These are phyloP conservation scores for Backusella macrospora DNA, from an alignment of 192 early-diverging fungal species.

Conservation along the genomic window DNA sequence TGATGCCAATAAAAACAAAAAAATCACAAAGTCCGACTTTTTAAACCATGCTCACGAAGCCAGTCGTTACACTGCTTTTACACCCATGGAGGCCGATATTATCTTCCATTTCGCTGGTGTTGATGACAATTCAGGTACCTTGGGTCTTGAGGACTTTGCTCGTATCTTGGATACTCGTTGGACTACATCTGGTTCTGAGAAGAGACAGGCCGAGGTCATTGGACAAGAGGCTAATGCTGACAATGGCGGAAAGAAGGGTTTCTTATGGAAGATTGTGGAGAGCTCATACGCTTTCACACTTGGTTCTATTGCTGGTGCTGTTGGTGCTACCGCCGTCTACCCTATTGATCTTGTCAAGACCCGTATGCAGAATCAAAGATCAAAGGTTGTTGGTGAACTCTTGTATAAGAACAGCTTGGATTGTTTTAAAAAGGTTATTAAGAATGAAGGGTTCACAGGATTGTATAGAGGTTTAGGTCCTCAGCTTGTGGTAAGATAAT, in stretches of 20 bases:
- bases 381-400: slow-evolving; percentile 85
- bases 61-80: slow-evolving; percentile 62
- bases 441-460: slow-evolving; percentile 87
- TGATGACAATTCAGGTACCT: slow-evolving; percentile 49
- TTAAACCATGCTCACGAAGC: slow-evolving; percentile 57
- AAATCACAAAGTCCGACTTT: slow-evolving; percentile 68
- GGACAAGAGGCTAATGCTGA: background rate
- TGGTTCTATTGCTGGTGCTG: slow-evolving; percentile 88
- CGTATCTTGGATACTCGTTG: slow-evolving; percentile 58
- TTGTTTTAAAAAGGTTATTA: slow-evolving; percentile 94
- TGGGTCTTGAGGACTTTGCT: slow-evolving; percentile 52
- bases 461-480: slow-evolving; percentile 93
- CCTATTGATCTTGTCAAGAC: slow-evolving; percentile 99
- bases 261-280: slow-evolving; percentile 33
- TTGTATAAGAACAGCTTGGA: slow-evolving; percentile 95
- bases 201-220: slow-evolving; percentile 10
- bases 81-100: slow-evolving; percentile 75
- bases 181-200: slow-evolving; percentile 33
- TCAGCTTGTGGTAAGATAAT: slow-evolving; percentile 73
- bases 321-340: slow-evolving; percentile 94
- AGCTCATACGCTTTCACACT: slow-evolving; percentile 63
- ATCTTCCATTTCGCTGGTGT: slow-evolving; percentile 69
- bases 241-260: slow-evolving; percentile 26
- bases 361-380: slow-evolving; percentile 97
- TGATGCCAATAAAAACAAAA: slow-evolving; percentile 46